Conservation (phyloP, 208 protist genomes). For the Acanthamoeba quina region DNA sequence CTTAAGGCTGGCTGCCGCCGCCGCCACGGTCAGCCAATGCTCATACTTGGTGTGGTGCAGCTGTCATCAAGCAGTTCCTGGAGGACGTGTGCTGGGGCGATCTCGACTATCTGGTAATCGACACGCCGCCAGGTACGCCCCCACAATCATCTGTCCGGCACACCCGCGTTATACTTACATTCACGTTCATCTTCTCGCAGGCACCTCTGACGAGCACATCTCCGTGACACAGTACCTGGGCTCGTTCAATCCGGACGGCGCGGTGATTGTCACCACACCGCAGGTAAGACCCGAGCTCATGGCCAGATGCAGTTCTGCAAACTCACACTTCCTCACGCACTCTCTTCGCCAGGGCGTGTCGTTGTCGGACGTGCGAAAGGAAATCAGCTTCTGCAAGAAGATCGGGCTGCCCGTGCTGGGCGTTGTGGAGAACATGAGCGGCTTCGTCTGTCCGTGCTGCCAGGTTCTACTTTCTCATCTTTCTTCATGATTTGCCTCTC, state of each 20-base stretch:
- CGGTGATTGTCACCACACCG: slow-evolving; percentile 95
- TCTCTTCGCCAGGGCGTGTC: background rate
- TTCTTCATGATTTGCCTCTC: too few species aligned
- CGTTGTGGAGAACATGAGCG: slow-evolving; percentile 81
- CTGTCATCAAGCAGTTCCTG: slow-evolving; percentile 99
- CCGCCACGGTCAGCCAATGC: background rate
- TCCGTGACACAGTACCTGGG: slow-evolving; percentile 87
- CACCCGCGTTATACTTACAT: background rate
- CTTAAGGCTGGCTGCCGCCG: too few species aligned
- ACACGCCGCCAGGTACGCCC: slow-evolving; percentile 96
- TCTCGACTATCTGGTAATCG: slow-evolving; percentile 98
- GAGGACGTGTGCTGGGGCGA: slow-evolving; percentile 98
- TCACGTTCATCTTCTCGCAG: slow-evolving; percentile 75
- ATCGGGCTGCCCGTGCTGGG: slow-evolving; percentile 75
- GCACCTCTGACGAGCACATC: slow-evolving; percentile 99
- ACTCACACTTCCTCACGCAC: background rate
- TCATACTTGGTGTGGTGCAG: slow-evolving; percentile 72
- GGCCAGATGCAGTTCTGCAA: background rate
- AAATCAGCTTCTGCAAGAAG: slow-evolving; percentile 79
- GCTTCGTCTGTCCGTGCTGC: slow-evolving; percentile 79
- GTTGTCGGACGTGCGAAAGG: slow-evolving; percentile 53
- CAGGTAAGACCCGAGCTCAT: slow-evolving; percentile 81
- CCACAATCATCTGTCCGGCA: background rate
- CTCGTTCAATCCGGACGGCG: slow-evolving; percentile 69
- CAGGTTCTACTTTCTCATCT: too few species aligned